Percentiles rank a stretch among this genome's conserved stretches.
These are phyloP conservation scores for Acacia concinna DNA, from an alignment of 331 rosid genomes.

Conservation along the genomic window DNA sequence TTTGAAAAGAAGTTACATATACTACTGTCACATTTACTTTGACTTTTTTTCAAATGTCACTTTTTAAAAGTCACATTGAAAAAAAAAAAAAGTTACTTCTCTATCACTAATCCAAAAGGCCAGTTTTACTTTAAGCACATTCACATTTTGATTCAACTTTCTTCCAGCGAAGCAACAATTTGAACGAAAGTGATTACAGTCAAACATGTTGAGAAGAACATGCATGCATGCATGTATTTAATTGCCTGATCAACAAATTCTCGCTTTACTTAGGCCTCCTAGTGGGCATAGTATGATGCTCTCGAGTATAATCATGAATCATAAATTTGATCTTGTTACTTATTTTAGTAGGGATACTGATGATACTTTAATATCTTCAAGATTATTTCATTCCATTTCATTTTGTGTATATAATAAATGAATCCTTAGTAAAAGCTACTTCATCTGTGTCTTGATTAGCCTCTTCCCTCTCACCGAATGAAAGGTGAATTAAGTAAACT, in stretches of 20 bases:
- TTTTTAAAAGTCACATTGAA: too few relatives aligned
- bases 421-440: not conserved
- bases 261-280: not conserved
- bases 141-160: not conserved
- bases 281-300: not conserved
- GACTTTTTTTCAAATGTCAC: too few relatives aligned
- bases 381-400: not conserved
- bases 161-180: not conserved
- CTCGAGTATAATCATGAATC: too few relatives aligned
- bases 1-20: too few relatives aligned
- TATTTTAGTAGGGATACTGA: not conserved
- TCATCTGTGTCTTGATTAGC: not conserved
- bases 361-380: not conserved
- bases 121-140: not conserved
- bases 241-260: not conserved
- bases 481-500: not conserved
- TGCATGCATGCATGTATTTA: rapidly evolving
- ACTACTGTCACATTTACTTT: too few relatives aligned
- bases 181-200: not conserved
- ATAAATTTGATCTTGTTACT: not conserved
- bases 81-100: too few relatives aligned
- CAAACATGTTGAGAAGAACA: not conserved
- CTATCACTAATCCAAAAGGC: too few relatives aligned
- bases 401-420: not conserved
- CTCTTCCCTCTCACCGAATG: not conserved